These are phyloP conservation scores for Hypoxylon trugodes DNA, from an alignment of 495 filamentous ascomycete genomes.

Conservation along the genomic window DNA sequence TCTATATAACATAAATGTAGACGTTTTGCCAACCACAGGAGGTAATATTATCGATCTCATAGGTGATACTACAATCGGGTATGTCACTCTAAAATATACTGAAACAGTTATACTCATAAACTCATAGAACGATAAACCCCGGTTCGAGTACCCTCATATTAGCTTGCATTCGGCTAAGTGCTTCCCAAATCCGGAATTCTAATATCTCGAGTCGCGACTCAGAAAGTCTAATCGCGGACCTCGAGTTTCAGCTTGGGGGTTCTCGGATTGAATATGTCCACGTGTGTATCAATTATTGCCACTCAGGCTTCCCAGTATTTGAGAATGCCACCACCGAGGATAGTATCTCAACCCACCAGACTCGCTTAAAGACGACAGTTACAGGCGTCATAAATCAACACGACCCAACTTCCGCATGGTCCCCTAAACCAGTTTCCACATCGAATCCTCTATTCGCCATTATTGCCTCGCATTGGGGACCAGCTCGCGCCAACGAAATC, in stretches of 20 bases:
- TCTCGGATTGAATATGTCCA: slow-evolving; percentile 51
- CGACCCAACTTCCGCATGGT: slow-evolving; percentile 50
- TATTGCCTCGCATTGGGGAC: slow-evolving; percentile 55
- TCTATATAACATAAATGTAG: slow-evolving; percentile 52
- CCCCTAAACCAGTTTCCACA: slow-evolving; percentile 41
- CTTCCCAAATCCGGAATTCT: slow-evolving; percentile 5
- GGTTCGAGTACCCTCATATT: slow-evolving; percentile 52
- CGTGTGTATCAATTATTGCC: slow-evolving; percentile 56
- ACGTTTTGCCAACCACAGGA: slow-evolving; percentile 44
- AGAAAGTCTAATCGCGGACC: slow-evolving; percentile 59
- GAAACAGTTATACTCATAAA: slow-evolving; percentile 10
- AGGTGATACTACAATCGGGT: slow-evolving; percentile 36
- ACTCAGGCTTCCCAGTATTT: slow-evolving; percentile 56
- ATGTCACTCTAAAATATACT: not conserved
- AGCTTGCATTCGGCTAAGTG: slow-evolving; percentile 45
- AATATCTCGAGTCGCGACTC: slow-evolving; percentile 47
- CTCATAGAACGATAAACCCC: slow-evolving; percentile 44
- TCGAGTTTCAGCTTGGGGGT: slow-evolving; percentile 58
- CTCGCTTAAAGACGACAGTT: slow-evolving; percentile 53
- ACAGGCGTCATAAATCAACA: slow-evolving; percentile 53
- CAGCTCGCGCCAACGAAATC: slow-evolving; percentile 46
- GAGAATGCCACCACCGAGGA: slow-evolving; percentile 9
- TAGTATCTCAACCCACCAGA: slow-evolving; percentile 42
- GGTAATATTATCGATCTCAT: slow-evolving; percentile 50
- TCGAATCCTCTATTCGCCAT: slow-evolving; percentile 53